Conservation (phyloP, 2,329 filamentous ascomycete genomes). For the Cadophora luteo-olivacea region DNA sequence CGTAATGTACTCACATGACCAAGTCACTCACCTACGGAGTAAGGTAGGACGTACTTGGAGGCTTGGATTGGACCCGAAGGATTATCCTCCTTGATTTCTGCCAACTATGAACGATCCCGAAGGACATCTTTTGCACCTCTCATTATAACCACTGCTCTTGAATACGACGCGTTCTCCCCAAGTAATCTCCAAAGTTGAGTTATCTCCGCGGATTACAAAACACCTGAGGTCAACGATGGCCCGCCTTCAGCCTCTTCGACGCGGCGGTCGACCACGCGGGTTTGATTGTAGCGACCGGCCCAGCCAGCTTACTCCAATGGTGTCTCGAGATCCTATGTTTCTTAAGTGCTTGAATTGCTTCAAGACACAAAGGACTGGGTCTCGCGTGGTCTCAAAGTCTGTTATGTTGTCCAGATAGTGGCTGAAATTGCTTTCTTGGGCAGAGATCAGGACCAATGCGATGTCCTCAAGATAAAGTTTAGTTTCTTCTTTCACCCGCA, state of each 20-base stretch:
- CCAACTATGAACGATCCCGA: too few species aligned
- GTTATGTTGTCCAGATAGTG: conserved; percentile 4
- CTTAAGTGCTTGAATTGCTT: background rate
- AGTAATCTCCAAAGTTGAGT: background rate
- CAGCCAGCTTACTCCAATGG: background rate
- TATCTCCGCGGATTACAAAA: conserved; percentile 6
- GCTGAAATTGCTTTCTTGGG: background rate
- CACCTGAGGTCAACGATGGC: background rate
- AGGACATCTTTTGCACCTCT: too few species aligned
- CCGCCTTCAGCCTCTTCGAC: background rate
- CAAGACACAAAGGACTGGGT: background rate
- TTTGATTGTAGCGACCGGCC: too few species aligned
- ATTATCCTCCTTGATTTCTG: too few species aligned
- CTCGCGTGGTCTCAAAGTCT: conserved; percentile 1
- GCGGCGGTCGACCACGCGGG: too few species aligned
- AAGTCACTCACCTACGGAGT: too few species aligned
- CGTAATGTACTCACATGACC: background rate
- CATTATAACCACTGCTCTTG: too few species aligned
- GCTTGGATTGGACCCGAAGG: too few species aligned
- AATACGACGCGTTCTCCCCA: too few species aligned
- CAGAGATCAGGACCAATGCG: background rate
- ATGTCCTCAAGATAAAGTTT: conserved; percentile 17
- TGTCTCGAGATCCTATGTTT: background rate
- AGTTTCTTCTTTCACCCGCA: conserved; percentile 16
- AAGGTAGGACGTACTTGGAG: too few species aligned